These are phyloP conservation scores for Trichoderma sp. DNA, from an alignment of 2,329 filamentous ascomycete genomes.

Conservation along the genomic window DNA sequence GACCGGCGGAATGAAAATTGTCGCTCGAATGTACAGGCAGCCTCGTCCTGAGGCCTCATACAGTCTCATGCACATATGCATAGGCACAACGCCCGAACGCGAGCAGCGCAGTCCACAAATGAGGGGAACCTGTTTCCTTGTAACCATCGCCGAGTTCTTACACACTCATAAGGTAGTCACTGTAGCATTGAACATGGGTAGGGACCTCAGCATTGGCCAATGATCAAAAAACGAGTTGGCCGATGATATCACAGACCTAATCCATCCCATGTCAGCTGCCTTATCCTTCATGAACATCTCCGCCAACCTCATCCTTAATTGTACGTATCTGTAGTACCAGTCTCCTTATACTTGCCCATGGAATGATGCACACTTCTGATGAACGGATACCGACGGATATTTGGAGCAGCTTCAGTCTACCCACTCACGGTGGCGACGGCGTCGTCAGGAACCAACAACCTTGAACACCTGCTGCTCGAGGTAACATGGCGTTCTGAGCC, in stretches of 20 bases:
- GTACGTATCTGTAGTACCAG: neutral
- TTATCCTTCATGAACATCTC: neutral
- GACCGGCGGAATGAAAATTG: neutral
- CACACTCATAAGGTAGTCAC: neutral
- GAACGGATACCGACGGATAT: constrained; percentile 23
- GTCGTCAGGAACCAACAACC: constrained; percentile 8
- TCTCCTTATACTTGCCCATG: neutral
- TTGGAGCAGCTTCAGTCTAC: neutral
- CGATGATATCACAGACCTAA: constrained; percentile 10
- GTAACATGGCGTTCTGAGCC: constrained; percentile 27
- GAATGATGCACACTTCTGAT: neutral
- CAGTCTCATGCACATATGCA: neutral
- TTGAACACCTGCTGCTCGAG: constrained; percentile 3
- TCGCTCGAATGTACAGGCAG: neutral
- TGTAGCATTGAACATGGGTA: constrained; percentile 5
- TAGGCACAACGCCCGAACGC: neutral
- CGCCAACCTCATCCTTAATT: constrained; percentile 6
- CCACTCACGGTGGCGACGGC: neutral
- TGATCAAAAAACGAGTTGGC: neutral
- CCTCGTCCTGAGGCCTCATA: no score
- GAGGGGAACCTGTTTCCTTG: constrained; percentile 12
- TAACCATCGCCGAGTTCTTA: constrained; percentile 9
- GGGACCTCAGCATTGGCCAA: neutral
- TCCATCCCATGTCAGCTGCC: constrained; percentile 1
- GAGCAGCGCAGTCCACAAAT: constrained; percentile 11